Evolutionary conservation across 2,329 filamentous ascomycete genomes (phyloP).

Genomic region (Chrysosporium keratinophilum): DNA sequence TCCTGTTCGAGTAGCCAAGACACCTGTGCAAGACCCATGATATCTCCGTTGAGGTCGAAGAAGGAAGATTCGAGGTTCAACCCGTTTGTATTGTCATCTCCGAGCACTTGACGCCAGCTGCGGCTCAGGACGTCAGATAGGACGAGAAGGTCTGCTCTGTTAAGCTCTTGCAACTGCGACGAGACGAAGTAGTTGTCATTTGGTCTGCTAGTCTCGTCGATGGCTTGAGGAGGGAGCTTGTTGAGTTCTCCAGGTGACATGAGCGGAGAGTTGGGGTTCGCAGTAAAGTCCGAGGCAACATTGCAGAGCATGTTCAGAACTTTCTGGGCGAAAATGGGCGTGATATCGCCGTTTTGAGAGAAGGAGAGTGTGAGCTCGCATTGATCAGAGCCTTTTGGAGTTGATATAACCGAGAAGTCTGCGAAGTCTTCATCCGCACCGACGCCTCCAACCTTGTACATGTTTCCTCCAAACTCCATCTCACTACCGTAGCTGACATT

Average conservation of each 20-base stretch:
- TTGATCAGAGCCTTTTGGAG: constrained; percentile 25
- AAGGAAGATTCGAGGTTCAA: constrained; percentile 33
- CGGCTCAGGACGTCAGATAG: constrained; percentile 33
- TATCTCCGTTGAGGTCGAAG: constrained; percentile 34
- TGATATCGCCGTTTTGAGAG: constrained; percentile 29
- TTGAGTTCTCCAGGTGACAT: constrained; percentile 26
- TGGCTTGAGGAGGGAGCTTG: constrained; percentile 26
- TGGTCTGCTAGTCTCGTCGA: constrained; percentile 18
- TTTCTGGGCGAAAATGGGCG: constrained; percentile 26
- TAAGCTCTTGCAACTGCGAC: constrained; percentile 29
- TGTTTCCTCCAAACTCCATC: constrained; percentile 31
- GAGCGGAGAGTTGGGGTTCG: constrained; percentile 27
- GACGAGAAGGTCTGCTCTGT: constrained; percentile 30
- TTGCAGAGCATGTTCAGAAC: constrained; percentile 35
- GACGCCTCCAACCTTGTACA: constrained; percentile 31
- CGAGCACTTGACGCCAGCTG: constrained; percentile 33
- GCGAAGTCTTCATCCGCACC: constrained; percentile 34
- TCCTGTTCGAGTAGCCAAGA: constrained; percentile 35
- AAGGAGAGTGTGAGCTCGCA: constrained; percentile 32
- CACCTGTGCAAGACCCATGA: constrained; percentile 34
- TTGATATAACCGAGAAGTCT: constrained; percentile 33
- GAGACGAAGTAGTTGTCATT: constrained; percentile 28
- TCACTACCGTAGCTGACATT: constrained; percentile 29
- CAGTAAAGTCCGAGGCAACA: constrained; percentile 28
- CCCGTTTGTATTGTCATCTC: constrained; percentile 19